phyloP scores from a whole-genome alignment of 140 eudicot genomes.

The Eryngium alpinum region DNA sequence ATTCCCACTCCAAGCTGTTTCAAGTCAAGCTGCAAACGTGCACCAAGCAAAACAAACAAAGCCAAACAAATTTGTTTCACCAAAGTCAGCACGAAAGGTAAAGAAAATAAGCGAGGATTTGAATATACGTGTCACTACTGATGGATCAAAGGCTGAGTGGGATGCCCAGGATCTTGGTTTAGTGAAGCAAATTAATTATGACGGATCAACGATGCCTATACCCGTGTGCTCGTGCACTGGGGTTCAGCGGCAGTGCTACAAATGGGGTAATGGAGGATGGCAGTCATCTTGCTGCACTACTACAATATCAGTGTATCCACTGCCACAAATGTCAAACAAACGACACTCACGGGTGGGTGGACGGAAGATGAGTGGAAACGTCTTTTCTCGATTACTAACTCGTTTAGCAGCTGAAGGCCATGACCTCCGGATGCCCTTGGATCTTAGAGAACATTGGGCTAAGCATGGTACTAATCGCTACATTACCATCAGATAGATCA shows the following conservation, averaged over 20 bases:
- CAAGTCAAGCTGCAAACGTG: neutral
- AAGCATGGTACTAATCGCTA: conserved; percentile 70
- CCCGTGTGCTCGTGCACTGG: conserved; percentile 82
- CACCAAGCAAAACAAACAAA: conserved; percentile 1
- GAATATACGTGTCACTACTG: conserved; percentile 7
- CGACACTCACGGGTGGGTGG: conserved; percentile 57
- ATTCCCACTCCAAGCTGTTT: neutral
- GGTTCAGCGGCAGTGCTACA: conserved; percentile 64
- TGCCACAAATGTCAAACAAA: conserved; percentile 48
- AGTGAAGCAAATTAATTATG: conserved; percentile 49
- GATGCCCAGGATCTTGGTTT: conserved; percentile 10
- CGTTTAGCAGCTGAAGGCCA: conserved; percentile 55
- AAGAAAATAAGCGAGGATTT: conserved; percentile 10
- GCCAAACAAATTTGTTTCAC: neutral
- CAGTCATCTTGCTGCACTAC: conserved; percentile 78
- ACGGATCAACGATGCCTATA: conserved; percentile 54
- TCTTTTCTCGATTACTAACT: conserved; percentile 49
- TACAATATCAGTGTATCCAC: conserved; percentile 55
- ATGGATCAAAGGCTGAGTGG: conserved; percentile 14
- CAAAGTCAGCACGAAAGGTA: neutral
- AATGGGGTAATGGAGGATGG: conserved; percentile 80
- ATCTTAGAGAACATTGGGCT: conserved; percentile 68
- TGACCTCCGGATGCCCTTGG: conserved; percentile 47
- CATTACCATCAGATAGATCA: conserved; percentile 27
- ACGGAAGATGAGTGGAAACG: conserved; percentile 69